phyloP scores from a whole-genome alignment of 495 filamentous ascomycete genomes.

The Annulohypoxylon nitens region DNA sequence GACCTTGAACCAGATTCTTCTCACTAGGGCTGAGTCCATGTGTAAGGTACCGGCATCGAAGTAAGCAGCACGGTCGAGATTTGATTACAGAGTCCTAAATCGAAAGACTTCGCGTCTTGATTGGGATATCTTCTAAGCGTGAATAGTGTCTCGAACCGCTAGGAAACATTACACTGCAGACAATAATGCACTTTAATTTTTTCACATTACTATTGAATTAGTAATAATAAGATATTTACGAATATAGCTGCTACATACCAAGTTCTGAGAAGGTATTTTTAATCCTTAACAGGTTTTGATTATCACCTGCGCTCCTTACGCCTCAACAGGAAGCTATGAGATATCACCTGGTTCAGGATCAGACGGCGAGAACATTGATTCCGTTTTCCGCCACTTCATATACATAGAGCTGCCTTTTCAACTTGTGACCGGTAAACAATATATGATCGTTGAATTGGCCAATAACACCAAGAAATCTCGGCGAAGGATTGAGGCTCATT shows the following conservation, averaged over 20 bases:
- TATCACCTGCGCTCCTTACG: neutral
- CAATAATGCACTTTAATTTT: neutral
- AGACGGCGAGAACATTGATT: neutral
- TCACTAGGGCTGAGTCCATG: constrained; percentile 14
- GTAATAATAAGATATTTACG: neutral
- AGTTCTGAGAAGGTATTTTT: neutral
- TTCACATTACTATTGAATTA: neutral
- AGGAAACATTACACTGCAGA: neutral
- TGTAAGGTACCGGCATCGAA: neutral
- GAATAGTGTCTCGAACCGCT: neutral
- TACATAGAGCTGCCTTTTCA: neutral
- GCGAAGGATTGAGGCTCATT: neutral
- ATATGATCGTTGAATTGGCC: constrained; percentile 2
- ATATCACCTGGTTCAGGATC: neutral
- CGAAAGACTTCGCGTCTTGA: neutral
- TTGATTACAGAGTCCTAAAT: constrained; percentile 10
- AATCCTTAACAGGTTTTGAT: neutral
- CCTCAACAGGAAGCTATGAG: neutral
- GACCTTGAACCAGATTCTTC: neutral
- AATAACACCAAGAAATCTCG: neutral
- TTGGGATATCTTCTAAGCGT: constrained; percentile 29
- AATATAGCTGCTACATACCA: neutral
- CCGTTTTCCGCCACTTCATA: neutral
- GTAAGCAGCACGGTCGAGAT: constrained; percentile 9
- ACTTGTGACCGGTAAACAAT: neutral